A percentile compares a stretch with the other conserved stretches of the same genome.
These are phyloP conservation scores for Plasmodium gonderi DNA, from an alignment of 169 alveolate species.

Conservation along the genomic window DNA sequence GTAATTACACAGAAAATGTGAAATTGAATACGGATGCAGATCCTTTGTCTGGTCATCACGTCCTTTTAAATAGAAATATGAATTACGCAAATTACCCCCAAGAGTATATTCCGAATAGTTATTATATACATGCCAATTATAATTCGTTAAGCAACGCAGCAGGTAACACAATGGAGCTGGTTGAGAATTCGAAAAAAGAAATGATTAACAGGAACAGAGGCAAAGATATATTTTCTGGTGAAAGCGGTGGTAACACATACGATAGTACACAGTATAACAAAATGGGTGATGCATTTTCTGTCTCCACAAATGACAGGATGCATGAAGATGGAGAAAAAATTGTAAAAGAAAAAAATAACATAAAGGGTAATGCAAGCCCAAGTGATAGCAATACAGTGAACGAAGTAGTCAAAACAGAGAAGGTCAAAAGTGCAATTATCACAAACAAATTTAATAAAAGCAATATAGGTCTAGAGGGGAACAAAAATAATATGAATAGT, in stretches of 20 bases:
- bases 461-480: background rate
- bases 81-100: background rate
- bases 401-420: background rate
- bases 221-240: background rate
- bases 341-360: background rate
- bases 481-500: background rate
- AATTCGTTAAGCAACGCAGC: slow-evolving; percentile 7
- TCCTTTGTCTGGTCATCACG: background rate
- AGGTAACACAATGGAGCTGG: background rate
- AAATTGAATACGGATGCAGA: background rate
- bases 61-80: background rate
- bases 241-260: background rate
- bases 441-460: background rate
- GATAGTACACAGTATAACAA: background rate
- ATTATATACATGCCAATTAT: background rate
- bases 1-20: background rate
- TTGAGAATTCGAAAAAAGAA: background rate
- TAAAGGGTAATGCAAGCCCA: background rate
- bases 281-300: background rate
- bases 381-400: background rate
- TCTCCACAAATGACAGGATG: background rate
- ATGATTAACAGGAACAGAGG: background rate
- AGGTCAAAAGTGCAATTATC: background rate
- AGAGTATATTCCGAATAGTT: background rate
- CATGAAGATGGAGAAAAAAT: background rate